These are phyloP conservation scores for Cucumis melo DNA, from an alignment of 306 rosid genomes.

Conservation along the genomic window DNA sequence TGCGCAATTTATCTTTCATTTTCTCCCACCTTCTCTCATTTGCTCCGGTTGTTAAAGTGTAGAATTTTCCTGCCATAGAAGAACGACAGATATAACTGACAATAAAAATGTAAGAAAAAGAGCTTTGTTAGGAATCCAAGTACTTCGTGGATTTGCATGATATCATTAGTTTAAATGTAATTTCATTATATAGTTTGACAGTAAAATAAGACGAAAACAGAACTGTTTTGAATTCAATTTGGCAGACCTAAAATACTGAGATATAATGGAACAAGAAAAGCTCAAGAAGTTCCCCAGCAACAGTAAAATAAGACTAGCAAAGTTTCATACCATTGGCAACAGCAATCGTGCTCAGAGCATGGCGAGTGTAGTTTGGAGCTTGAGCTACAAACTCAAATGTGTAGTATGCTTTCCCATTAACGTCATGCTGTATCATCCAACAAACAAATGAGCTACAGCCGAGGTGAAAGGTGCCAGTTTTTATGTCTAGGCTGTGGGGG, in stretches of 20 bases:
- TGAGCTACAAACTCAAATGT: conserved; percentile 72
- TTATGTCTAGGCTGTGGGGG: background rate
- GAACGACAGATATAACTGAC: background rate
- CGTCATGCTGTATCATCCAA: conserved; percentile 45
- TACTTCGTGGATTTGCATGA: background rate
- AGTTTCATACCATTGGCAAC: conserved; percentile 65
- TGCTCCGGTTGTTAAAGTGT: conserved; percentile 77
- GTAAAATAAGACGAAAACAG: background rate
- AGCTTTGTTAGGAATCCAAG: background rate
- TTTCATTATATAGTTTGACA: background rate
- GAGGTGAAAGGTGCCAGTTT: background rate
- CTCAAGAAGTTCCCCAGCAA: background rate
- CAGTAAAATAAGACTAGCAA: background rate
- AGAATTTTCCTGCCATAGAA: conserved; percentile 65
- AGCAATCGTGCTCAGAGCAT: conserved; percentile 73
- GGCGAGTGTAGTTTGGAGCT: conserved; percentile 94
- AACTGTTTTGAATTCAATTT: background rate
- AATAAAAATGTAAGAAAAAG: background rate
- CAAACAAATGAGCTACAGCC: background rate
- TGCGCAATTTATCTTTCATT: conserved; percentile 79
- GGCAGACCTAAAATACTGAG: background rate
- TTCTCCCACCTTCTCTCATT: conserved; percentile 95
- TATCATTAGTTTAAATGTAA: background rate
- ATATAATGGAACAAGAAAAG: background rate
- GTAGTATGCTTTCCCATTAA: conserved; percentile 72